Base-by-base conservation (phyloP, 106 monocot species). In the Allium cepa region DNA sequence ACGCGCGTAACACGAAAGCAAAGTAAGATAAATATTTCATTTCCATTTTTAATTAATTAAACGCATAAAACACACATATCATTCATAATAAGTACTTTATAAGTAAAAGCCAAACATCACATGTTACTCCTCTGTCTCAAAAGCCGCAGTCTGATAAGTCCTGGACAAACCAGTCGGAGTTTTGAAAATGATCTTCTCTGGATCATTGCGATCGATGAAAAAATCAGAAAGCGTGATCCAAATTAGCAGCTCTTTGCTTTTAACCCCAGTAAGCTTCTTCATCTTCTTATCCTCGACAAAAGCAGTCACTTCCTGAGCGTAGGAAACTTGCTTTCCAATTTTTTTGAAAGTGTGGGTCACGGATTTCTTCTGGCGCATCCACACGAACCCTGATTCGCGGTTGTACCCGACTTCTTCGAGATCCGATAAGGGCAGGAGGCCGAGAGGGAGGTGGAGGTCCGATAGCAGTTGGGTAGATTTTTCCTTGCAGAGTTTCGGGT, bases 201-300 rank as follows among this genome's bases (percentile, higher is more conserved):
- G 12, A 47, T 65, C 62, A 8, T 78, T 61, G 11, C 72, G 71
- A 13, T 78, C 78, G 15, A 76, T 81, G 62, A 59, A 75, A 12
- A 81, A 66, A 56, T 81, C 81, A 1, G 57, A 49, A 17, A 85
- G 65, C 8, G 76, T 53, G 12, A 82, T 18, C 86, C 79, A 82
- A 10, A 82, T 63, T 15, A 82, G 22, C 7, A 82, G 46, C 68
- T 81, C 74, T 48, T 71, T 81, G 36, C 66, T 69, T 77, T 85
- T 85, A 10, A 85, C 78, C 8, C 81, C 81, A 4, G 74, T 78
- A 1, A 85, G 26, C 68, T 75, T 85, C 71, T 72, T 78, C 63
- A 85, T 63, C 77, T 65, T 77, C 10, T 70, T 53, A 57, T 81
- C 81, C 71, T 80, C 76, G 11, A 84, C 83, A 62, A 72, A 78